These are phyloP conservation scores for Adiantum capillusveneris DNA, from an alignment of 75 land plant species.

Conservation along the genomic window DNA sequence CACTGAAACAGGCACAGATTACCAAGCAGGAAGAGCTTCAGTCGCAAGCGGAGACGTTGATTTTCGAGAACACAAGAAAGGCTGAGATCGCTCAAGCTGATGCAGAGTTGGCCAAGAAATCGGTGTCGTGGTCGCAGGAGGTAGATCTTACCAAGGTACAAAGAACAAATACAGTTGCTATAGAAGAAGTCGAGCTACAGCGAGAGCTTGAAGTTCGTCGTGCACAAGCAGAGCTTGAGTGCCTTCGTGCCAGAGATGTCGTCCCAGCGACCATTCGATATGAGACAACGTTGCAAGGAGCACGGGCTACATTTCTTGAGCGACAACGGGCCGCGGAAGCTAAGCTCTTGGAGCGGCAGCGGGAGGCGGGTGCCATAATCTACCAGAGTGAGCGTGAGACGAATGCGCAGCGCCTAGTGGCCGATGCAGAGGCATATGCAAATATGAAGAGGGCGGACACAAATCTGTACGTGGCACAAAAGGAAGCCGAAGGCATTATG, in stretches of 20 bases:
- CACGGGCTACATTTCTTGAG: slow-evolving; percentile 21
- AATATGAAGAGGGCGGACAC: slow-evolving; percentile 24
- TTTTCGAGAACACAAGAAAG: slow-evolving; percentile 7
- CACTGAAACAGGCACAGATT: slow-evolving; percentile 3
- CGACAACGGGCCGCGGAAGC: slow-evolving; percentile 38
- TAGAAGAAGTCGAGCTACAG: slow-evolving; percentile 16
- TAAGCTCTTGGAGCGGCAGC: slow-evolving; percentile 24
- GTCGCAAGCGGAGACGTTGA: slow-evolving; percentile 13
- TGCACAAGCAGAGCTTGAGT: slow-evolving; percentile 6
- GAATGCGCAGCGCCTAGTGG: slow-evolving; percentile 6
- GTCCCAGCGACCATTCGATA: background rate
- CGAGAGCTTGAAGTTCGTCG: slow-evolving; percentile 8
- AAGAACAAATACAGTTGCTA: background rate
- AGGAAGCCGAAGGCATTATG: slow-evolving; percentile 22
- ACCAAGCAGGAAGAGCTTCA: slow-evolving; percentile 33
- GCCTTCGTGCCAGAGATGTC: background rate
- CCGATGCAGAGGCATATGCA: slow-evolving; percentile 16
- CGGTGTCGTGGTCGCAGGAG: background rate
- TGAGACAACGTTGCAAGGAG: slow-evolving; percentile 9
- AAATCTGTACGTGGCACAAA: slow-evolving; percentile 18
- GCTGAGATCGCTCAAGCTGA: slow-evolving; percentile 13
- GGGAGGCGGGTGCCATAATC: slow-evolving; percentile 21
- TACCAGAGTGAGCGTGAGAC: slow-evolving; percentile 16
- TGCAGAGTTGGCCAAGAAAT: slow-evolving; percentile 2
- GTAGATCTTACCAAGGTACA: slow-evolving; percentile 10